Percentiles rank a stretch among this genome's conserved stretches.
Evolutionary conservation across 768 basidiomycete genomes (phyloP).

Genomic region (Pleurotus platypus): DNA sequence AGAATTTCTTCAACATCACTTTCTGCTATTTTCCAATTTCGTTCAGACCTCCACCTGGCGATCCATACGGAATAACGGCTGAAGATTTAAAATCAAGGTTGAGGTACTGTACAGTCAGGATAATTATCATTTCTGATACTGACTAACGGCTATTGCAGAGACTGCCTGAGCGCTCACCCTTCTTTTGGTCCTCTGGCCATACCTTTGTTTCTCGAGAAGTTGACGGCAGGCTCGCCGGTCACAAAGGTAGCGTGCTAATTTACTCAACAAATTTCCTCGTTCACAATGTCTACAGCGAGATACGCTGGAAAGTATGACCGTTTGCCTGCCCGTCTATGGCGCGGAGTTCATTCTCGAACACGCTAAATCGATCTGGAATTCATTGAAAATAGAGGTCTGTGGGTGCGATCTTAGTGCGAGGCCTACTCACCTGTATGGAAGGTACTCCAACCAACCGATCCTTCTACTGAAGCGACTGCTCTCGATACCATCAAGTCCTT

Average conservation of each 20-base stretch:
- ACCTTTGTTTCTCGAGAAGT: conserved; percentile 88
- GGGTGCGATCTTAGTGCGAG: too few relatives aligned
- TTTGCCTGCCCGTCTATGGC: conserved; percentile 86
- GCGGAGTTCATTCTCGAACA: conserved; percentile 50
- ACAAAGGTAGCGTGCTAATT: conserved; percentile 63
- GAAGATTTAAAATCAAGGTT: conserved; percentile 79
- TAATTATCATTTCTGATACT: conserved; percentile 8
- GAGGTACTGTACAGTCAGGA: conserved; percentile 34
- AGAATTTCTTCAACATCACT: conserved; percentile 91
- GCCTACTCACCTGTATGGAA: conserved; percentile 23
- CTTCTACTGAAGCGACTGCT: conserved; percentile 69
- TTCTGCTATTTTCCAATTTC: conserved; percentile 99
- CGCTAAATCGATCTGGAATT: conserved; percentile 84
- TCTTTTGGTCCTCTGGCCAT: conserved; percentile 82
- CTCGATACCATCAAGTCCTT: conserved; percentile 68
- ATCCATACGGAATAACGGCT: conserved; percentile 88
- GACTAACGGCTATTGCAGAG: conserved; percentile 29
- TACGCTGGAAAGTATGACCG: conserved; percentile 71
- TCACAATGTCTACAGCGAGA: conserved; percentile 57
- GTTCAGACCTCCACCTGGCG: conserved; percentile 89
- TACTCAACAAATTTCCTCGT: background rate
- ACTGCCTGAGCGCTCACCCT: conserved; percentile 76
- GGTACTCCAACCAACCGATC: conserved; percentile 92
- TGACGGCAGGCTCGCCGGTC: conserved; percentile 72
- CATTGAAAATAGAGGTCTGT: conserved; percentile 81